phyloP scores from a whole-genome alignment of 1,139 yeast genomes.

The Eremothecium gossypii region DNA sequence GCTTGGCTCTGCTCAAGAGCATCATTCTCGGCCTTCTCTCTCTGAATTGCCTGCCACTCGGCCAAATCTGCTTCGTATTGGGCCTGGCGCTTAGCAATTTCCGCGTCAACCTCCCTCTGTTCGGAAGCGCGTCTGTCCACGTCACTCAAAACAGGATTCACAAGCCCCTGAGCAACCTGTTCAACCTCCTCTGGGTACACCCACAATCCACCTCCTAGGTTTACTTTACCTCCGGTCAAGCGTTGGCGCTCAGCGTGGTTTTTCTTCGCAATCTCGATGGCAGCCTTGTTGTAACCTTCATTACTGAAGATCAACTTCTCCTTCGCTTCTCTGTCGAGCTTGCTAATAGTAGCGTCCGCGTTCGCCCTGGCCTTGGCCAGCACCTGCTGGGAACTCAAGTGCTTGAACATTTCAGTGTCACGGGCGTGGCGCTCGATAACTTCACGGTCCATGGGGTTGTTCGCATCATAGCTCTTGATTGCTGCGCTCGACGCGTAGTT shows the following conservation, averaged over 20 bases:
- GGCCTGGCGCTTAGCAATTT: constrained; percentile 42
- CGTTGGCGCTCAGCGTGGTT: constrained; percentile 16
- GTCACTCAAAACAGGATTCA: constrained; percentile 77
- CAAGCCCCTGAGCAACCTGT: constrained; percentile 71
- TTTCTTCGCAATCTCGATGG: constrained; percentile 57
- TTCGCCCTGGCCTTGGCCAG: constrained; percentile 52
- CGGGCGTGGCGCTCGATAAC: constrained; percentile 13
- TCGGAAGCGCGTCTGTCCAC: constrained; percentile 60
- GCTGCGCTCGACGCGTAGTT: constrained; percentile 40
- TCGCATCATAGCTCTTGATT: constrained; percentile 28
- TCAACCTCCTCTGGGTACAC: constrained; percentile 71
- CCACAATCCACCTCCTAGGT: constrained; percentile 83
- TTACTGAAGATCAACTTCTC: constrained; percentile 32
- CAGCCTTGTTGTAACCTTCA: constrained; percentile 38
- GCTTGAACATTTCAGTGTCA: constrained; percentile 19
- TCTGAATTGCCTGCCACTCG: constrained; percentile 18
- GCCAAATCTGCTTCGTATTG: constrained; percentile 29
- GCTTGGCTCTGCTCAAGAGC: constrained; percentile 19
- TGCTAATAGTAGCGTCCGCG: constrained; percentile 43
- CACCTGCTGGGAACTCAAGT: constrained; percentile 37
- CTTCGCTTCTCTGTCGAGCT: constrained; percentile 34
- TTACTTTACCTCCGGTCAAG: constrained; percentile 31
- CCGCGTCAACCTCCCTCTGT: constrained; percentile 64
- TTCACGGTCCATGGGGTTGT: constrained; percentile 8
- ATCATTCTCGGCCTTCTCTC: constrained; percentile 16